A percentile compares a stretch with the other conserved stretches of the same genome.
Conservation (phyloP, 257 asterid genomes). For the Nicotiana knightiana region DNA sequence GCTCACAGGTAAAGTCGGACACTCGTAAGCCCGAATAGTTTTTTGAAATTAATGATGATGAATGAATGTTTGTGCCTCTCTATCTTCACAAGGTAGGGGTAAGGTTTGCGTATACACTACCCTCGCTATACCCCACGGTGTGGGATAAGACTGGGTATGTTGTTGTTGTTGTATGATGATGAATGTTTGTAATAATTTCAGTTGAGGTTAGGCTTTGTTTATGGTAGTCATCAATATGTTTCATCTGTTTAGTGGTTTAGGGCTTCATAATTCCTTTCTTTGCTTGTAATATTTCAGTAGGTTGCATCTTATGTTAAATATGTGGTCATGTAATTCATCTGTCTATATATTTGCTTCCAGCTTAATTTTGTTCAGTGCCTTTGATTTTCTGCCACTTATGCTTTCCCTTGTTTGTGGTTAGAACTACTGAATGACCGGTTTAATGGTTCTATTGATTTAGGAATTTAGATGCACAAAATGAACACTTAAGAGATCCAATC, state of each 20-base stretch:
- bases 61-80: too few species aligned
- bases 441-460: neutral
- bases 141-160: too few species aligned
- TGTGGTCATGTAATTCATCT: neutral
- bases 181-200: neutral
- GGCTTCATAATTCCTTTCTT: neutral
- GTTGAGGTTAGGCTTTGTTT: neutral
- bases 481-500: slow-evolving; percentile 1
- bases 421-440: neutral
- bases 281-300: neutral
- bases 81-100: too few species aligned
- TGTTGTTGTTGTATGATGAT: neutral
- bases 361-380: neutral
- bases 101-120: too few species aligned
- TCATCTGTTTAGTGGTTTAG: neutral
- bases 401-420: neutral
- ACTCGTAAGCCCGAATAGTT: neutral
- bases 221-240: neutral
- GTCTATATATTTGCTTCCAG: neutral
- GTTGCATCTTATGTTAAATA: neutral
- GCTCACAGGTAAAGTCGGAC: slow-evolving; percentile 75
- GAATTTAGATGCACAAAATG: neutral
- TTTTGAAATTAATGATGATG: neutral
- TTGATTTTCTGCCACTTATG: neutral
- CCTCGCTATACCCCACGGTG: too few species aligned